Base-by-base conservation (phyloP, 345 rosid species). In the Hibiscus syriacus region DNA sequence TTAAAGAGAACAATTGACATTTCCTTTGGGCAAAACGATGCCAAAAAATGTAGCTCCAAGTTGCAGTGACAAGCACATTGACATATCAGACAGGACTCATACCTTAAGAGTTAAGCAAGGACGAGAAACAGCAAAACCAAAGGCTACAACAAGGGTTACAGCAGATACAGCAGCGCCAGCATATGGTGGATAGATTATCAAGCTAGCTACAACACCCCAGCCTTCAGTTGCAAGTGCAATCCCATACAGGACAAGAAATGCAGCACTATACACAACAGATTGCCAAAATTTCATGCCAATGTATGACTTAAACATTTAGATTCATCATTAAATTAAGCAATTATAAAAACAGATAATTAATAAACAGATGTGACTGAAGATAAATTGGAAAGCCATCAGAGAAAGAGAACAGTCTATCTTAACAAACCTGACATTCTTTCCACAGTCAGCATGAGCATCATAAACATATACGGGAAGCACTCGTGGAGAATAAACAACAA, bases 161-260 rank as follows among this genome's bases (percentile, higher is more conserved):
- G 99, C 98, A 22, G 99, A 95, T 39, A 95, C 98, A 71, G 99
- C 96, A 77, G 99, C 98, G 75, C 99, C 99, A 74, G 98, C 98
- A 80, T 90, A 95, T 20, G 99, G 99, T 53, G 99, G 99, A 81
- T 90, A 88, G 69, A 95, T 90, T 70, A 76, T 87, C 82, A 95
- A 87, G 83, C 99, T 95, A 67, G 99, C 99, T 73, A 95, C 96
- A 54, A 95, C 99, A 67, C 99, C 99, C 99, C 99, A 95, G 69
- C 97, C 99, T 76, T 95, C 99, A 66, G 85, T 92, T 74, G 99
- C 98, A 81, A 95, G 81, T 30, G 99, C 99, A 77, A 95, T 81
- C 76, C 98, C 99, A 78, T 92, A 95, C 61, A 95, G 90, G 81
- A 95, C 78, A 62, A 95, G 96, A 85, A 95, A 95, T 64, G 98